phyloP scores from a whole-genome alignment of 2,329 filamentous ascomycete genomes.

The Davidsoniella virescens region DNA sequence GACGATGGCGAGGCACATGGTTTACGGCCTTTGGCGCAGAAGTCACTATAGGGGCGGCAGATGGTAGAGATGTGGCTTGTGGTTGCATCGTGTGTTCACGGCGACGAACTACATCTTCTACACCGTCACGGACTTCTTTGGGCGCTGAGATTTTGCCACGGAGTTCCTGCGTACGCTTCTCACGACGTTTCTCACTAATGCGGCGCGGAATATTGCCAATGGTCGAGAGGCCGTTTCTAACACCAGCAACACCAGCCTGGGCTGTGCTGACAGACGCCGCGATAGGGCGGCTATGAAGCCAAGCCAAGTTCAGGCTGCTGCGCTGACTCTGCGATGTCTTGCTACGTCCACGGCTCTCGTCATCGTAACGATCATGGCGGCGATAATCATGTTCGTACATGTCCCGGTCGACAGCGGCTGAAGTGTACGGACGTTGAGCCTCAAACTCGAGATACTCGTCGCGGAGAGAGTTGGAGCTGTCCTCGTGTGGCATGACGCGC shows the following conservation, averaged over 20 bases:
- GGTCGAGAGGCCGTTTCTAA: constrained; percentile 6
- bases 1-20: no score
- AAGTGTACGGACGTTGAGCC: constrained; percentile 22
- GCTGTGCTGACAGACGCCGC: constrained; percentile 3
- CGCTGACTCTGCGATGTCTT: constrained; percentile 9
- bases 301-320: constrained; percentile 3
- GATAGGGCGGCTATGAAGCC: constrained; percentile 3
- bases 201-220: constrained; percentile 36
- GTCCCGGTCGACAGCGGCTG: neutral
- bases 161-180: constrained; percentile 42
- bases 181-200: constrained; percentile 40
- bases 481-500: constrained; percentile 35
- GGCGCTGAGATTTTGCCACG: constrained; percentile 45
- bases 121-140: constrained; percentile 39
- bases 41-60: no score
- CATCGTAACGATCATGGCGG: no score
- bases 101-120: constrained; percentile 38
- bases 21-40: no score
- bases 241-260: constrained; percentile 8
- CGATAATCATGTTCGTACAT: neutral
- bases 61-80: no score
- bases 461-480: constrained; percentile 29
- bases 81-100: constrained; percentile 14
- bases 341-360: constrained; percentile 13
- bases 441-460: constrained; percentile 13